Base-by-base conservation (phyloP, 805 yeast genomes). In the Middelhovenomyces tepae region DNA sequence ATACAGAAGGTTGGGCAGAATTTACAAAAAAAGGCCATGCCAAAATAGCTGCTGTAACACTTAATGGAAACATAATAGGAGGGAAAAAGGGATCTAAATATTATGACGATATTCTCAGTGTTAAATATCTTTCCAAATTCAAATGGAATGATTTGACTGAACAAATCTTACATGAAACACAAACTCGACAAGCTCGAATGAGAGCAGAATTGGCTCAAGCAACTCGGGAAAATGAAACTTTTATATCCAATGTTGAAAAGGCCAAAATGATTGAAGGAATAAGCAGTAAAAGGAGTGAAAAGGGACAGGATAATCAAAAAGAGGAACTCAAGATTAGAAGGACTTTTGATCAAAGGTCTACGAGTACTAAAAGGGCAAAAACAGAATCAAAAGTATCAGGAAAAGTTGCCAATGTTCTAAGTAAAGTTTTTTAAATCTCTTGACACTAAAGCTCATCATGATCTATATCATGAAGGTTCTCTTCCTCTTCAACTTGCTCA, bases 1-100 rank as follows among this genome's bases (percentile, higher is more conserved):
- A 73, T 51, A 83, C 80, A 18, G 98, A 89, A 63, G 98, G 98
- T 9, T 91, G 98, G 98, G 91, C 82, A 5, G 98, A 91, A 59
- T 91, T 83, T 56, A 61, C 69, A 16, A 73, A 74, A 49, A 91
- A 91, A 53, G 72, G 70, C 46, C 83, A 85, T 48, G 98, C 97
- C 1, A 89, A 89, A 53, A 56, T 85, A 22, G 86, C 94, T 39
- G 94, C 91, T 2, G 65, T 65, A 7, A 80, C 96, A 0, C 60
- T 91, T 50, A 91, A 91, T 51, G 95, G 94, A 7, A 83, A 85
- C 51, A 82, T 68, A 7, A 60, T 91, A 21, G 98, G 97, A 17
- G 98, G 97, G 24, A 85, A 78, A 50, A 91, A 91, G 59, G 79
- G 91, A 2, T 73, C 78, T 7, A 89, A 81, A 50, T 91, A 87